A percentile compares a stretch with the other conserved stretches of the same genome.
Conservation (phyloP, 768 basidiomycete species). For the Coprinopsis marcescibilis region DNA sequence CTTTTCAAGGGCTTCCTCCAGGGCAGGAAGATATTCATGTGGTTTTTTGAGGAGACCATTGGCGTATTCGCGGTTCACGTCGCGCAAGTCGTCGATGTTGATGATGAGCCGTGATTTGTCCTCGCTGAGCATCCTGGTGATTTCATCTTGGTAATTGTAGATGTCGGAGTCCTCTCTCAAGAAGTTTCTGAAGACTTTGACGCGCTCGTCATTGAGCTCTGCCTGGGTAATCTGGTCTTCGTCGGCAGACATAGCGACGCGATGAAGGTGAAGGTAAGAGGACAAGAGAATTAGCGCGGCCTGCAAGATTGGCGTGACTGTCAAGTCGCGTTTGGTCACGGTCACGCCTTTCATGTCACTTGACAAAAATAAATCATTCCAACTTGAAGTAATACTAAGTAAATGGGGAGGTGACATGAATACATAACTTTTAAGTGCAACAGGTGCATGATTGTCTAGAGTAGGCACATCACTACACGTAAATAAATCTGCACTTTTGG, state of each 20-base stretch:
- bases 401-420: neutral
- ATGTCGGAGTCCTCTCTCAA: conserved; percentile 59
- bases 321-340: conserved; percentile 8
- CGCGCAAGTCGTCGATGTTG: conserved; percentile 94
- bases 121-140: conserved; percentile 73
- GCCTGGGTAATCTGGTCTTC: conserved; percentile 66
- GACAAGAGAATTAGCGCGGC: conserved; percentile 8
- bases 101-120: conserved; percentile 87
- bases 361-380: too few relatives aligned
- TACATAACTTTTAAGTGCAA: neutral
- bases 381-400: too few relatives aligned
- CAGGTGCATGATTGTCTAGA: neutral
- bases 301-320: neutral
- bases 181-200: conserved; percentile 80
- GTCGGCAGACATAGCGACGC: conserved; percentile 34
- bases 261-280: conserved; percentile 9
- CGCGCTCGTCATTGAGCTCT: conserved; percentile 66
- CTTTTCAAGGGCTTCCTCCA: conserved; percentile 76
- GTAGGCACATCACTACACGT: too few relatives aligned
- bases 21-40: conserved; percentile 78
- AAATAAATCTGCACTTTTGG: too few relatives aligned
- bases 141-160: conserved; percentile 83
- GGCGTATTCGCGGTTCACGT: conserved; percentile 82
- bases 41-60: conserved; percentile 89
- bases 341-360: too few relatives aligned